phyloP scores from a whole-genome alignment of 2,329 filamentous ascomycete species.

The Penicillium oxalicum region DNA sequence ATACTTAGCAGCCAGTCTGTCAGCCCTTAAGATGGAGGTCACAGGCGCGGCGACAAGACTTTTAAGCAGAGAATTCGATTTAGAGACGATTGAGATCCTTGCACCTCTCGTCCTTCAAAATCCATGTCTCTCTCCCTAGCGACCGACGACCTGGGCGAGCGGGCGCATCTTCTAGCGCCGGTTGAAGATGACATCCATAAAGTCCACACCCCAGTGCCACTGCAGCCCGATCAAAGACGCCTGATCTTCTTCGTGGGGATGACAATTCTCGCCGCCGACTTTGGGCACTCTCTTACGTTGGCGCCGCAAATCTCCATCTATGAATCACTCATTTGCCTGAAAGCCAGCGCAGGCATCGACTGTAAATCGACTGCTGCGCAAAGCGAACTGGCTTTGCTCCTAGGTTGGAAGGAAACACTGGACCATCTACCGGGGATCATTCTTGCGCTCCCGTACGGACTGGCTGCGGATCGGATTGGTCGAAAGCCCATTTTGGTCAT shows the following conservation, averaged over 20 bases:
- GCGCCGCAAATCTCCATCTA: neutral
- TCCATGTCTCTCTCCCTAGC: neutral
- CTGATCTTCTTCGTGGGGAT: neutral
- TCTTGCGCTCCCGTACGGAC: neutral
- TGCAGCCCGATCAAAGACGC: neutral
- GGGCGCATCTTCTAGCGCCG: neutral
- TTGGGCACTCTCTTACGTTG: neutral
- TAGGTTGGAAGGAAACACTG: neutral
- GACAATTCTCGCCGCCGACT: neutral
- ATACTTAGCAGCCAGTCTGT: too few species aligned
- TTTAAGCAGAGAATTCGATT: too few species aligned
- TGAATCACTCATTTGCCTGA: neutral
- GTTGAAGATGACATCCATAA: neutral
- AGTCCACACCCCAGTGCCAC: neutral
- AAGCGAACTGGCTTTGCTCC: neutral
- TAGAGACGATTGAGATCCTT: too few species aligned
- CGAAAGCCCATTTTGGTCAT: slow-evolving; percentile 1
- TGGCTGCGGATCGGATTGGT: neutral
- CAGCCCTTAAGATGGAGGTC: too few species aligned
- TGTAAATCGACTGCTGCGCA: neutral
- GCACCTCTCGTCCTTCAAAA: neutral
- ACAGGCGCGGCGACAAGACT: too few species aligned
- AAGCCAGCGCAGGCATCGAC: neutral
- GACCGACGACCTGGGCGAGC: neutral
- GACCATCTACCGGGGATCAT: neutral